Base-by-base conservation (phyloP, 2,329 filamentous ascomycete species). In the Acrocalymma vagum region DNA sequence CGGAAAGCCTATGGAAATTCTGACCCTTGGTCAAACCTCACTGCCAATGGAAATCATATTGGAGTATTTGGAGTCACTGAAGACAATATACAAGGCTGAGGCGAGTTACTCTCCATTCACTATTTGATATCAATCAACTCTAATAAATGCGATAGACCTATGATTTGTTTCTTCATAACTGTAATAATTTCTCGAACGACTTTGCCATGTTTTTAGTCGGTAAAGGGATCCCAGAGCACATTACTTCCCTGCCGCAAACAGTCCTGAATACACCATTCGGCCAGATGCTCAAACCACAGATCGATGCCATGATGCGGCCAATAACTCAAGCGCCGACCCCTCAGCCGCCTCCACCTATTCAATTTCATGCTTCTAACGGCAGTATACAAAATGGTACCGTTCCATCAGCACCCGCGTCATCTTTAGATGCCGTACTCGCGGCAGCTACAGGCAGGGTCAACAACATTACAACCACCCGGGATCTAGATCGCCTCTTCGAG, bases 121-220 rank as follows among this genome's bases (percentile, higher is more conserved):
- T n/a, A 25, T 25, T n/a, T 25, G 23, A 25, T 8, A 8, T 25
- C 8, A 25, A 13, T 21, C 3, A 3, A 24, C 10, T 8, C 0
- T 23, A 5, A 6, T 10, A 7, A 29, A 13, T 6, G 14, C 38
- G 15, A 32, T 29, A 48, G 82, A 88, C 89, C 1, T 97, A 97
- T 62, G 90, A 96, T 63, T 75, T 96, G 5, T 96, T 89, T 74
- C 58, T 82, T 18, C 91, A 96, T 71, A 99, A 99, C 66, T 97
- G 93, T 76, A 99, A 97, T 74, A 96, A 96, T 70, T 99, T 97
- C 70, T 90, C 88, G 3, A 93, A 97, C 62, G 91, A 96, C 47
- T 86, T 97, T 53, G 78, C 90, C 49, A 94, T 89, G 69, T 97
- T 97, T 51, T 77, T 97, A 0, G 76, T 96, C 1, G 93, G 94